Evolutionary conservation across 2,329 filamentous ascomycete species (phyloP).

Genomic region (Gaeumannomyces tritici): DNA sequence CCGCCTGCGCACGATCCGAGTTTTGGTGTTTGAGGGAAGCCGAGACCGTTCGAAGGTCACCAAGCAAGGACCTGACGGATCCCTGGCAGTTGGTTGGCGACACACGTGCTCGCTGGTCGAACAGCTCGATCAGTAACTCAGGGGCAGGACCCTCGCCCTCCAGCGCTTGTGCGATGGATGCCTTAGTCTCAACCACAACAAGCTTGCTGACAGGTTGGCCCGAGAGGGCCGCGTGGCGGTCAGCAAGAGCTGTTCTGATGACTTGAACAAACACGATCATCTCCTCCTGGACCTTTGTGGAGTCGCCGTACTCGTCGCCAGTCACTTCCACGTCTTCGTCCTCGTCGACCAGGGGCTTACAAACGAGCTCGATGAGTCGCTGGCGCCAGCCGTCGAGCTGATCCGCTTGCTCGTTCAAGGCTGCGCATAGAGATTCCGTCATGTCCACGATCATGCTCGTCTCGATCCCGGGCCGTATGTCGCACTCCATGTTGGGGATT

Average conservation of each 20-base stretch:
- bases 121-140: conserved; percentile 44
- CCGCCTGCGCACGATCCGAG: conserved; percentile 42
- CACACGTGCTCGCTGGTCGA: conserved; percentile 33
- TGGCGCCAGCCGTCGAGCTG: conserved; percentile 68
- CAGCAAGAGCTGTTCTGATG: conserved; percentile 65
- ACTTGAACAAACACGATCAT: conserved; percentile 79
- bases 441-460: conserved; percentile 55
- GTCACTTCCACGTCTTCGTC: conserved; percentile 64
- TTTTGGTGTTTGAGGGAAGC: not conserved
- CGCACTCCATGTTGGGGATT: conserved; percentile 49
- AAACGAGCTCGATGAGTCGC: conserved; percentile 60
- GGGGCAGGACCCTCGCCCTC: conserved; percentile 63
- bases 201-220: conserved; percentile 64
- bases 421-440: conserved; percentile 53
- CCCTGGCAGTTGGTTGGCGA: conserved; percentile 40
- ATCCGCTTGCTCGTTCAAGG: conserved; percentile 63
- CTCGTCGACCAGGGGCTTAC: conserved; percentile 72
- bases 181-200: conserved; percentile 61
- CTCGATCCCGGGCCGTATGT: conserved; percentile 59
- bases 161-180: conserved; percentile 49
- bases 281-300: conserved; percentile 79
- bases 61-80: conserved; percentile 62
- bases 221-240: conserved; percentile 67
- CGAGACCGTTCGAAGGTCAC: conserved; percentile 56
- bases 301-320: conserved; percentile 83